These are phyloP conservation scores for Gossypium australe DNA, from an alignment of 345 rosid genomes.

Conservation along the genomic window DNA sequence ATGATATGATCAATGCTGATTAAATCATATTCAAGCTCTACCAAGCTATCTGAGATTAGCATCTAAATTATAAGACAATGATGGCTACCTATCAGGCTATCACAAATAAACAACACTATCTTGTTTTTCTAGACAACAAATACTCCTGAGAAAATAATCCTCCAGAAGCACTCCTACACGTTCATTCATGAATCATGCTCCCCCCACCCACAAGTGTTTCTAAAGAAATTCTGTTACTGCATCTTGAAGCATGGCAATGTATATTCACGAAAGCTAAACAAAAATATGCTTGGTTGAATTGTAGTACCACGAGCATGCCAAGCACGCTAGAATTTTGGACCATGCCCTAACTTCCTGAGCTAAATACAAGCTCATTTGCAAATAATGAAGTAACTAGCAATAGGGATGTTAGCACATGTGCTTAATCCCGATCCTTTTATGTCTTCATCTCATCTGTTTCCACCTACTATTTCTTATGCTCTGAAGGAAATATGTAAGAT, in stretches of 20 bases:
- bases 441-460: not conserved
- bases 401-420: not conserved
- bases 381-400: not conserved
- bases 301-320: not conserved
- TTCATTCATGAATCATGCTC: not conserved
- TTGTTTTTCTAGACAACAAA: not conserved
- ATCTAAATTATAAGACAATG: not conserved
- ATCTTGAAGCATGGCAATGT: not conserved
- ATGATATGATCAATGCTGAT: not conserved
- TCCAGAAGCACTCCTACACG: not conserved
- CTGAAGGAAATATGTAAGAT: not conserved
- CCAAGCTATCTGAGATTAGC: not conserved
- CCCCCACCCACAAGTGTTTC: not conserved
- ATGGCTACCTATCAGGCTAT: not conserved
- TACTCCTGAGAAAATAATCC: not conserved
- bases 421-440: not conserved
- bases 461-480: not conserved
- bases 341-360: not conserved
- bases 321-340: not conserved
- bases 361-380: not conserved
- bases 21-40: not conserved
- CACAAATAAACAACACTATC: not conserved
- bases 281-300: not conserved
- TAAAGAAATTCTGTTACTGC: not conserved
- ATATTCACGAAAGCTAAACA: not conserved